Conservation (phyloP, 2,329 filamentous ascomycete species). For the Fusarium domesticum region DNA sequence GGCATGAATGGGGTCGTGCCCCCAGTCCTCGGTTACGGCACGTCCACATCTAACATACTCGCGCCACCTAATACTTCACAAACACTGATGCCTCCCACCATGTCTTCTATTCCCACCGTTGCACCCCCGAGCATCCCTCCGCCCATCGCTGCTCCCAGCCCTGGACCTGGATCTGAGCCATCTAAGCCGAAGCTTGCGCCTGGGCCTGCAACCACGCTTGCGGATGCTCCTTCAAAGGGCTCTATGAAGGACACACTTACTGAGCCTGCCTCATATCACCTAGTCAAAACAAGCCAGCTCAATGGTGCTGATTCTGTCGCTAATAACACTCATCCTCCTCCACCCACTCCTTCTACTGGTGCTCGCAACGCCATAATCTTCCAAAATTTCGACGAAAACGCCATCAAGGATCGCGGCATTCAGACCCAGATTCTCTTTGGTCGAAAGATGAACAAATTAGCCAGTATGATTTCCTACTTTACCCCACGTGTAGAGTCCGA, state of each 20-base stretch:
- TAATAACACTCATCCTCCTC: constrained; percentile 20
- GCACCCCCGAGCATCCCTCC: constrained; percentile 14
- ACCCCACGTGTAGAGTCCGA: neutral
- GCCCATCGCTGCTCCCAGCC: constrained; percentile 1
- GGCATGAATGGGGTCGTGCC: constrained; percentile 21
- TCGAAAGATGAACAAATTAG: constrained; percentile 55
- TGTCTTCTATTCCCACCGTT: constrained; percentile 18
- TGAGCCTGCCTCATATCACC: constrained; percentile 12
- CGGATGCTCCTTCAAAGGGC: neutral
- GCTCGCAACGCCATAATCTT: constrained; percentile 58
- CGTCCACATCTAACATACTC: constrained; percentile 43
- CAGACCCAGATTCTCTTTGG: constrained; percentile 60
- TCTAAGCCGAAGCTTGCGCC: neutral
- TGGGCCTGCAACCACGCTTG: neutral
- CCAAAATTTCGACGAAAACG: constrained; percentile 57
- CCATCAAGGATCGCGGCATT: constrained; percentile 53
- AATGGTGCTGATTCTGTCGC: constrained; percentile 10
- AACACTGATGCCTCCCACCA: constrained; percentile 17
- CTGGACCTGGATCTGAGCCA: neutral
- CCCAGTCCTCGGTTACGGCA: constrained; percentile 29
- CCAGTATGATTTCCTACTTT: constrained; percentile 42
- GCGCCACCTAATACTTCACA: constrained; percentile 44
- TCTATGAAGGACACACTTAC: constrained; percentile 1
- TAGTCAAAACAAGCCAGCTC: constrained; percentile 5
- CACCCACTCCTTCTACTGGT: constrained; percentile 37